Base-by-base conservation (phyloP, 129 eudicot species). In the Ambrosia trifida region DNA sequence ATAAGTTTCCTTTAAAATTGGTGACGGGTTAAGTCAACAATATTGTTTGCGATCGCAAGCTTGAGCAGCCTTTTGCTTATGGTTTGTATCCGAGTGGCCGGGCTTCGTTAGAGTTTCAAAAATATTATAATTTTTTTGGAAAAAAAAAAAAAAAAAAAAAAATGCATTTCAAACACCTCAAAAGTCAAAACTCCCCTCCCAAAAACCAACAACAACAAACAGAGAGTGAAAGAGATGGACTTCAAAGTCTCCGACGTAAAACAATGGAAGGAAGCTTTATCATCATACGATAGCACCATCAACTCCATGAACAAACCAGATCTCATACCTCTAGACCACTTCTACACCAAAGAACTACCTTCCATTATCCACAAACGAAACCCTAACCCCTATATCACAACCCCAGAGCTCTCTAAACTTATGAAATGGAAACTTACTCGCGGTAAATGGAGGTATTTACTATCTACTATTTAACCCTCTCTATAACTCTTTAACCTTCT, bases 341-440 rank as follows among this genome's bases (percentile, higher is more conserved):
- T 89, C 79, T 92, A 92, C 85, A 77, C 87, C 75, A 77, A 74
- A 36, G 71, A 84, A 16, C 88, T 92, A 18, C 98, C 98, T 7
- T 13, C 73, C 0, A 79, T 92, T 30, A 58, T 91, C 64, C 88
- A 63, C 35, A 20, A 79, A 31, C 91, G 96, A 7, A 79, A 74
- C 89, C 98, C 98, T 75, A 80, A 72, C 7, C 90, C 97, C 11
- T 60, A 88, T 80, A 80, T 88, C 77, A 91, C 98, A 46, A 80
- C 86, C 38, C 38, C 82, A 0, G 98, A 89, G 68, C 96, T 92
- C 77, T 72, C 91, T 53, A 75, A 84, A 24, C 96, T 92, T 68
- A 86, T 92, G 95, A 81, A 88, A 66, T 89, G 98, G 98, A 89
- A 92, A 83, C 96, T 89, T 68, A 69, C 85, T 35, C 92, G 96